Evolutionary conservation across 257 asterid genomes (phyloP), one percentile per base, ranked within the genome.

Genomic region (Ehretia macrophylla): DNA sequence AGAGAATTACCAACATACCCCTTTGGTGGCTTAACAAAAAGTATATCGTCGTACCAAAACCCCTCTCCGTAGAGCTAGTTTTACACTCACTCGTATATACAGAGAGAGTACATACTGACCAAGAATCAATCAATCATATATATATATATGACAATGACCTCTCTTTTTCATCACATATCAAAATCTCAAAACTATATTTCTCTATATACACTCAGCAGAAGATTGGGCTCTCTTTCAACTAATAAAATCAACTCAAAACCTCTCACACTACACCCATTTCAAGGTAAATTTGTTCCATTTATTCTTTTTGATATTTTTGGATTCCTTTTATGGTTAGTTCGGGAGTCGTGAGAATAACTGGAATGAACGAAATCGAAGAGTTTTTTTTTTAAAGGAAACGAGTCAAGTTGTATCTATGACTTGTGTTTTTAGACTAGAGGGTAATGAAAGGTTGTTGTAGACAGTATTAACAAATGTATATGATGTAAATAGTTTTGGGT

Each of bases 241-340:
- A 62, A 38, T 22, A 42, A 42, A 42, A 52, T 61, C 79, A 22
- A 55, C 57, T 67, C 81, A 50, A 72, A 70, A 45, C 73, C 77
- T 60, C 55, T 60, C 51, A 32, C 47, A 42, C 47, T n/a, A 49
- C 66, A 44, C 56, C 65, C 68, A 16, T 57, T 54, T 53, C 95
- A 76, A 77, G 88, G 94, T 80, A 44, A 53, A 58, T 42, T 19
- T n/a, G n/a, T n/a, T n/a, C 12, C 55, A 18, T 38, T 38, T 38
- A 6, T 14, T 10, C 47, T 10, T 10, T 42, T 10, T 42, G 47
- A 10, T 42, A 3, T 1, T 42, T 42, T 42, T 42, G 1, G 8
- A 14, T 42, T 14, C 47, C 47, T 3, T 10, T 42, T 10, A 5
- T 38, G 11, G 11, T 38, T 38, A 38, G 6, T 38, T 38, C 44